Evolutionary conservation across 352 stramenopile species (phyloP), one percentile per base, ranked within the genome.

Genomic region (Thalassiosira sp.): DNA sequence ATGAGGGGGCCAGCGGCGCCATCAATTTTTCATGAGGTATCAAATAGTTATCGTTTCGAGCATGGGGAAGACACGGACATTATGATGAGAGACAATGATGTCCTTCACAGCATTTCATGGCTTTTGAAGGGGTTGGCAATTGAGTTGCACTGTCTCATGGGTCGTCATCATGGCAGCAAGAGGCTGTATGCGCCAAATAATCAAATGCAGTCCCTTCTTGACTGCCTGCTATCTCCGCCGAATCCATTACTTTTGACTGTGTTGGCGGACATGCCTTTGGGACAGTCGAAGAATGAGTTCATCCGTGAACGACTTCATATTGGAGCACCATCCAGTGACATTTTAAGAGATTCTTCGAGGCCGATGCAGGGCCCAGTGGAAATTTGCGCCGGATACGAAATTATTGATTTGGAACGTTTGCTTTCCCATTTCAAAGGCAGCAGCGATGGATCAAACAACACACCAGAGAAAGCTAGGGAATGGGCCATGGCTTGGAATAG

Each of bases 31-130:
- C 58, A 75, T 22, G 64, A 77, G 51, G 42, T 84, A 51, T 77
- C 69, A 27, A 43, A 42, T 27, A 61, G 40, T 53, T 81, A 59
- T 56, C n/a, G 49, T 33, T 31, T 54, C 49, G 54, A 76, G 42
- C 18, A 58, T 46, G 65, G 43, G 27, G 31, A 78, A 46, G 64
- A 78, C 11, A 22, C 28, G 11, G 3, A 73, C 25, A 24, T 74
- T 43, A 63, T 65, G 24, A 53, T 60, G 22, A 71, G 64, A n/a
- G 65, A 87, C 35, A 69, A 78, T 37, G 56, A 89, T 72, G 65
- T 76, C 22, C 24, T 91, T 28, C 83, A 91, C 42, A 82, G 72
- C 28, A 79, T 91, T 53, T 80, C 81, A 18, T 93, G 82, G 84
- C 63, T 91, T 42, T 58, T 93, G 37, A 89, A 89, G 65, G 83